Percentiles rank a stretch among this genome's conserved stretches.
Conservation (phyloP, 2,329 filamentous ascomycete genomes). For the Xylariaceae sp. region DNA sequence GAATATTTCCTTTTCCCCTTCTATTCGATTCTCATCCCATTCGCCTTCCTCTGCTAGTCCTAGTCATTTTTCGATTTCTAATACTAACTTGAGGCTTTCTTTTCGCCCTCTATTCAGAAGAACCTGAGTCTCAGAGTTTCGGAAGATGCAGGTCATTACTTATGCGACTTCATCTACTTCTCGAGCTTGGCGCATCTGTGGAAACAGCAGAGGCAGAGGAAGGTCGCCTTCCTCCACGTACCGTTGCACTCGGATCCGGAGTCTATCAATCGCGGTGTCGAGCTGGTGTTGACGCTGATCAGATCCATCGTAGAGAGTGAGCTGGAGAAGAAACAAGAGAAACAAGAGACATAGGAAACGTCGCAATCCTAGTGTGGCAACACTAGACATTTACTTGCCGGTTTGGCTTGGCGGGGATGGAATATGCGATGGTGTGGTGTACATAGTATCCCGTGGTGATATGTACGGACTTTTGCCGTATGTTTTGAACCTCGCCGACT, state of each 20-base stretch:
- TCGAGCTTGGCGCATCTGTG: slow-evolving; percentile 56
- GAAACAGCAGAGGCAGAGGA: slow-evolving; percentile 41
- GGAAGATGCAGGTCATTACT: slow-evolving; percentile 63
- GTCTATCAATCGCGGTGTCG: slow-evolving; percentile 43
- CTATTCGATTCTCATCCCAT: too few relatives aligned
- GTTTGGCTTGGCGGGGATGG: not conserved
- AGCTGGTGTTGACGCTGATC: slow-evolving; percentile 50
- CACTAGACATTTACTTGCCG: not conserved
- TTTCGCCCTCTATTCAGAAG: not conserved
- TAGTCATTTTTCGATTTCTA: not conserved
- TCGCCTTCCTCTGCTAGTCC: not conserved
- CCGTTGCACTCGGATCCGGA: slow-evolving; percentile 52
- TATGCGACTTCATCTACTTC: slow-evolving; percentile 77
- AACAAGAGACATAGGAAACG: not conserved
- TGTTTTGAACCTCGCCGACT: too few relatives aligned
- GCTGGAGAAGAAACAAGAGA: slow-evolving; percentile 8
- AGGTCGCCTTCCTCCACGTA: slow-evolving; percentile 67
- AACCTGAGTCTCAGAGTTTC: slow-evolving; percentile 52
- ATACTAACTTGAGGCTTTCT: slow-evolving; percentile 12
- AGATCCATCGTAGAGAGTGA: slow-evolving; percentile 47
- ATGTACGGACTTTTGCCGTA: too few relatives aligned
- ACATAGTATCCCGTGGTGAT: not conserved
- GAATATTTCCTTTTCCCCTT: not conserved
- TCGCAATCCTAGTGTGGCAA: not conserved
- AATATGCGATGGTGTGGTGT: not conserved